Evolutionary conservation across 495 filamentous ascomycete species (phyloP), one percentile per base, ranked within the genome.

Genomic region (Wilcoxina mikolae): DNA sequence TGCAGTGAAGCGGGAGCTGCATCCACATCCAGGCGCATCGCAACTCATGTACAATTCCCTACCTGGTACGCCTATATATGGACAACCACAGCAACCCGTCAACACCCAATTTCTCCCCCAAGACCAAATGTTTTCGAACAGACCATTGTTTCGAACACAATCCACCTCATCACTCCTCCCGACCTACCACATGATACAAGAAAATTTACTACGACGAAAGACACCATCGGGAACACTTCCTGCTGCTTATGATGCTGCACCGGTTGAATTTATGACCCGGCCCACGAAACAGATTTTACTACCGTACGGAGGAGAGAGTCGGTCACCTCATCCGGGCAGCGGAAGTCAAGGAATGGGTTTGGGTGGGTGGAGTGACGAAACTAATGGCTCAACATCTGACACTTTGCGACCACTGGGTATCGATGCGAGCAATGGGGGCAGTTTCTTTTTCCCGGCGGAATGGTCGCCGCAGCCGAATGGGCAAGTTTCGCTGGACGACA

Each of bases 251-350:
- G 90, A 96, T 76, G 90, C 86, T 10, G 86, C 84, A 4, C 78
- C 81, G 1, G 73, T 80, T 25, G 85, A 91, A 65, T 79, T 82
- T 64, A 78, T 76, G 3, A 78, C 80, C 18, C 84, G 85, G 43
- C 85, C 86, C 31, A 86, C 78, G 26, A 98, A 96, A 68, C 89
- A 96, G 65, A 85, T 96, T 65, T 71, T 94, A n/a, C 73, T 94
- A 33, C 74, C 76, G 5, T 35, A 65, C 56, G 15, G 60, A 47
- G 45, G 51, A 35, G 49, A 35, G 27, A 25, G 18, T 18, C 23
- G 20, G 28, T 12, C 24, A 15, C 11, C 9, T 9, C 10, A 44
- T 52, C 49, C 10, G 7, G n/a, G 28, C 4, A 4, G 31, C 1
- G 28, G 2, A 18, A 27, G 27, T 29, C 46, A 27, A 25, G 46